Conservation (phyloP, 371 early-diverging fungal species). For the Sporodiniella umbellata region DNA sequence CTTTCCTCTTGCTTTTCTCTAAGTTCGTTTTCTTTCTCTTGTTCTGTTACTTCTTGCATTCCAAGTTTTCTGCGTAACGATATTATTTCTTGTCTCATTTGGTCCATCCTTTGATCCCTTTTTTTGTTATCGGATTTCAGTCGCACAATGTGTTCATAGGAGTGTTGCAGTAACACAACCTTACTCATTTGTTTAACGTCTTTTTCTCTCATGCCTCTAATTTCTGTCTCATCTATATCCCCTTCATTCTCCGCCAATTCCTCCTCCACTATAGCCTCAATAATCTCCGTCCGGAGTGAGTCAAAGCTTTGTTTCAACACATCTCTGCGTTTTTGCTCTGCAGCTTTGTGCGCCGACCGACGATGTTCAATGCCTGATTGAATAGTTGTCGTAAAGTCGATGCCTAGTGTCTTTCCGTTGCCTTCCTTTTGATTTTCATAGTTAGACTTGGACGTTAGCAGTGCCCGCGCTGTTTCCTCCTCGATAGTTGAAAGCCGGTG, state of each 20-base stretch:
- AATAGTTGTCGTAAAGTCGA: slow-evolving; percentile 66
- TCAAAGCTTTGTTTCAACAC: slow-evolving; percentile 86
- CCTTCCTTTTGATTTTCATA: slow-evolving; percentile 84
- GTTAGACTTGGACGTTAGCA: slow-evolving; percentile 78
- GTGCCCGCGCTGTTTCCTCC: slow-evolving; percentile 45
- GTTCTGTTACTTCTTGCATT: slow-evolving; percentile 28
- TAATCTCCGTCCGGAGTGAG: slow-evolving; percentile 66
- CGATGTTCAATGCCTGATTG: slow-evolving; percentile 74
- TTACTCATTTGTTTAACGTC: slow-evolving; percentile 55
- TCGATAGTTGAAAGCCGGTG: slow-evolving; percentile 32
- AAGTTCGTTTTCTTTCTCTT: slow-evolving; percentile 24
- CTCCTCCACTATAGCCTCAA: slow-evolving; percentile 55
- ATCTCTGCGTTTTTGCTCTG: slow-evolving; percentile 94
- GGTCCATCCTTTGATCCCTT: slow-evolving; percentile 34
- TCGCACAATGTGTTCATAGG: slow-evolving; percentile 57
- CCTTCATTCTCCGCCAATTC: slow-evolving; percentile 15
- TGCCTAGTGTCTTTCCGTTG: slow-evolving; percentile 75
- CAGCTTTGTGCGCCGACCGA: slow-evolving; percentile 83
- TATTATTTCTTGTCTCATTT: slow-evolving; percentile 35
- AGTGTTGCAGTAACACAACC: slow-evolving; percentile 44
- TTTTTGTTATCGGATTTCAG: slow-evolving; percentile 45
- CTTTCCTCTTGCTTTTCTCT: slow-evolving; percentile 21
- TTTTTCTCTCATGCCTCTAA: slow-evolving; percentile 31
- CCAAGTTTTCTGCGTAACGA: slow-evolving; percentile 30
- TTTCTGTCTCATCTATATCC: slow-evolving; percentile 8